A percentile compares a stretch with the other conserved stretches of the same genome.
Evolutionary conservation across 306 rosid species (phyloP).

Genomic region (Citrullus amarus): DNA sequence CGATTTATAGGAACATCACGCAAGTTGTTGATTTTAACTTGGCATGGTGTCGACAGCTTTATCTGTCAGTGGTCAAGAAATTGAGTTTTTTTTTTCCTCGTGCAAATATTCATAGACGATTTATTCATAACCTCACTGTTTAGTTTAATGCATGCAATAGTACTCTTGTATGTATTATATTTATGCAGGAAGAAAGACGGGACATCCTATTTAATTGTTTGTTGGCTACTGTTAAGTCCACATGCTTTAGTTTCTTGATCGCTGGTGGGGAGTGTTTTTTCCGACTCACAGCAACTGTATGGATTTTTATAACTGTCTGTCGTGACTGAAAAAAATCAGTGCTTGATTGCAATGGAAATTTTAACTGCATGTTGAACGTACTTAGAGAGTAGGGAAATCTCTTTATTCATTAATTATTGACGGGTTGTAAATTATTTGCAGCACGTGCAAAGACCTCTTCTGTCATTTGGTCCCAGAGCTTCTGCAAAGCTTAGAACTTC

Average conservation of each 20-base stretch:
- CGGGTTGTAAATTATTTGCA: slow-evolving; percentile 19
- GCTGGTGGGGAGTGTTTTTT: background rate
- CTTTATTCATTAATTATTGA: background rate
- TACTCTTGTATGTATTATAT: background rate
- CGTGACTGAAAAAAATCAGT: background rate
- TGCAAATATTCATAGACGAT: background rate
- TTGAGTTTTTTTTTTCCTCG: background rate
- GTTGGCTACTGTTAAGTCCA: background rate
- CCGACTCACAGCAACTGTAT: background rate
- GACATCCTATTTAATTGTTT: background rate
- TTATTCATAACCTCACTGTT: background rate
- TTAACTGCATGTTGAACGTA: background rate
- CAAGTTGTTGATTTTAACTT: no score
- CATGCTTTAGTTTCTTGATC: background rate
- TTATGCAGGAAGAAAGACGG: background rate
- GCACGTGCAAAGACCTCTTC: slow-evolving; percentile 90
- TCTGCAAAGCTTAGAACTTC: slow-evolving; percentile 72
- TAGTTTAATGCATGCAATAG: background rate
- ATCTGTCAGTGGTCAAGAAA: background rate
- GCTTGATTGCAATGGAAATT: background rate
- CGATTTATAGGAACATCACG: background rate
- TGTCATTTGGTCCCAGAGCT: slow-evolving; percentile 93
- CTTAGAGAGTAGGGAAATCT: background rate
- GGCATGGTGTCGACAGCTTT: background rate
- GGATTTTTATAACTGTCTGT: background rate